Evolutionary conservation across 2,329 filamentous ascomycete genomes (phyloP).

Genomic region (Teratosphaeria nubilosa): DNA sequence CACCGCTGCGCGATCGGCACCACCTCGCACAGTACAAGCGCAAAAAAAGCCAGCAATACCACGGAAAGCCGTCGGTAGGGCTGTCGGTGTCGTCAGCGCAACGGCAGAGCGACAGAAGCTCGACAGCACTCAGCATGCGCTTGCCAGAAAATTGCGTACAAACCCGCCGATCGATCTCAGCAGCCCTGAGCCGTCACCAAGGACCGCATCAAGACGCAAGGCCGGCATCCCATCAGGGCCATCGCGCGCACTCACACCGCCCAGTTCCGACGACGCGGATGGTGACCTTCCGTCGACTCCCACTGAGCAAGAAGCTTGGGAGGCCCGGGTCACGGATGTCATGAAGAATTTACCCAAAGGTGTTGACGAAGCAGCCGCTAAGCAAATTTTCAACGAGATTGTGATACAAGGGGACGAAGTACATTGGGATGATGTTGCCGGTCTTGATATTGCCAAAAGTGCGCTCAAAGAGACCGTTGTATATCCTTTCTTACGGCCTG

Average conservation of each 20-base stretch:
- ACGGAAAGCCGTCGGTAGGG: slow-evolving; percentile 26
- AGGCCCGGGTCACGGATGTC: slow-evolving; percentile 31
- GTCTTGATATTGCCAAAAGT: slow-evolving; percentile 79
- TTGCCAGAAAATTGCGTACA: slow-evolving; percentile 7
- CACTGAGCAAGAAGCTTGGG: slow-evolving; percentile 17
- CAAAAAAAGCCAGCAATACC: slow-evolving; percentile 19
- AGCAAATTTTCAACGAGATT: slow-evolving; percentile 92
- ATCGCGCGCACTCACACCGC: slow-evolving; percentile 30
- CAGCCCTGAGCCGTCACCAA: slow-evolving; percentile 10
- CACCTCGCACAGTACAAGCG: slow-evolving; percentile 14
- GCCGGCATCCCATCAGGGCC: slow-evolving; percentile 12
- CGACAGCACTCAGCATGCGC: slow-evolving; percentile 17
- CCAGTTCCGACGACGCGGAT: slow-evolving; percentile 34
- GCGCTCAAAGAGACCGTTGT: slow-evolving; percentile 92
- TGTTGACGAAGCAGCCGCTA: slow-evolving; percentile 71
- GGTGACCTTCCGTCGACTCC: slow-evolving; percentile 26
- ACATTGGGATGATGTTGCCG: slow-evolving; percentile 87
- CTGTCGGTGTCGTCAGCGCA: slow-evolving; percentile 23
- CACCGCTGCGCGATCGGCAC: slow-evolving; percentile 7
- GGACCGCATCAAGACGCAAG: slow-evolving; percentile 15
- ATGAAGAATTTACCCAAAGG: slow-evolving; percentile 72
- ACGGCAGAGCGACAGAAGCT: slow-evolving; percentile 23
- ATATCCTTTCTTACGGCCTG: slow-evolving; percentile 89
- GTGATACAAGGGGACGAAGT: slow-evolving; percentile 91
- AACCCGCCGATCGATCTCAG: slow-evolving; percentile 10